Evolutionary conservation across 2,329 filamentous ascomycete genomes (phyloP), one percentile per base, ranked within the genome.

Genomic region (Apiospora hydei): DNA sequence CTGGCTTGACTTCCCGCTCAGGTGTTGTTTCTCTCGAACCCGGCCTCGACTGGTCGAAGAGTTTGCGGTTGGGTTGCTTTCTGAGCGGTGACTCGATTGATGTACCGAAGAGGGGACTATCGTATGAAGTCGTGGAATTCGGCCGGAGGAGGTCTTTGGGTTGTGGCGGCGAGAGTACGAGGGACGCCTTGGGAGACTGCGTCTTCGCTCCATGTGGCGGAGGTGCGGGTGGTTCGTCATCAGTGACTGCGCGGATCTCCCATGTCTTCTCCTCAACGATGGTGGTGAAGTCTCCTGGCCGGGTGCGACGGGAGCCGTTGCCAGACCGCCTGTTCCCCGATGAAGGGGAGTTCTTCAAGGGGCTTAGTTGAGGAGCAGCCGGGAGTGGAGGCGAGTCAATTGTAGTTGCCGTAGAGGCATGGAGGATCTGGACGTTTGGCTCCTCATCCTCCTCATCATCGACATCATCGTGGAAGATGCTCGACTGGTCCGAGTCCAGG

Each of bases 291-390:
- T 85, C 83, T 8, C 82, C 83, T 2, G 80, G 80, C 70, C 83
- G 82, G 61, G 82, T 81, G 73, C 67, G 80, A 72, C 75, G 73
- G 13, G 78, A 66, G 76, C 79, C 74, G 72, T 78, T 83, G 74
- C 70, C 71, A 1, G 73, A 75, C 16, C 80, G 78, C 16, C 81
- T 78, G 75, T 90, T 90, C 3, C 86, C 88, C 0, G 87, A 86
- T 1, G 86, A 84, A 14, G 82, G 81, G 1, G 85, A 87, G 72
- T 88, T 86, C 68, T 85, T 85, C 0, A 91, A 81, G 0, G 89
- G 88, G 67, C 84, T 87, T 67, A 87, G 75, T 67, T 84, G 86
- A 21, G 83, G 86, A 1, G 85, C 84, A 47, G 83, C 80, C 0
- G 86, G 86, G 2, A 88, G 78, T 2, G 87, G 84, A 2, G 85